Evolutionary conservation across 495 filamentous ascomycete species (phyloP).

Genomic region (Chaetomidium leptoderma): DNA sequence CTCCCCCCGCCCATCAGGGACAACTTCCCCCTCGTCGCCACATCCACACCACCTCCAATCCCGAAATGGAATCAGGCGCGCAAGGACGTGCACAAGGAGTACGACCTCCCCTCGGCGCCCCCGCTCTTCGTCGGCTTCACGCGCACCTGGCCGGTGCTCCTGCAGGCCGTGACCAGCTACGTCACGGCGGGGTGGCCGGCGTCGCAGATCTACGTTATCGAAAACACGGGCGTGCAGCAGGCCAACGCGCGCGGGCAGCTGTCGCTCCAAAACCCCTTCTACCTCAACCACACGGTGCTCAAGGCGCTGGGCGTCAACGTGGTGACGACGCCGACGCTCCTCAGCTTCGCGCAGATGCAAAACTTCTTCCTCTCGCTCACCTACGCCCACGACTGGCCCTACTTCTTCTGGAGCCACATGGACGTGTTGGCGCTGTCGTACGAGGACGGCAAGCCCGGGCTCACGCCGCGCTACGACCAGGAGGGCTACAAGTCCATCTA

Average conservation of each 20-base stretch:
- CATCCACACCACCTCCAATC: constrained; percentile 39
- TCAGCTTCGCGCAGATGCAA: constrained; percentile 60
- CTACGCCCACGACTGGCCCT: constrained; percentile 51
- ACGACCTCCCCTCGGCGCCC: constrained; percentile 36
- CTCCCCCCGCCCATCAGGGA: constrained; percentile 35
- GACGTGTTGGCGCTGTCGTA: constrained; percentile 53
- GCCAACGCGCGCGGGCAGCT: constrained; percentile 50
- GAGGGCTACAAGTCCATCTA: constrained; percentile 45
- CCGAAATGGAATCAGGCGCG: constrained; percentile 41
- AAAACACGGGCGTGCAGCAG: constrained; percentile 60
- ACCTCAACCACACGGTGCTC: constrained; percentile 54
- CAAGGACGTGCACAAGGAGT: constrained; percentile 33
- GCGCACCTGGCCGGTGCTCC: constrained; percentile 54
- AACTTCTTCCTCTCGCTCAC: constrained; percentile 58
- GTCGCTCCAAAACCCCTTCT: constrained; percentile 58
- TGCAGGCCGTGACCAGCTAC: constrained; percentile 56
- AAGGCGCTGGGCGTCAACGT: constrained; percentile 53
- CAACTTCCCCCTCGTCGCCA: constrained; percentile 37
- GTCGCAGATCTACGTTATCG: constrained; percentile 56
- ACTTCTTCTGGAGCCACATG: constrained; percentile 60
- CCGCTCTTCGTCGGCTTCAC: constrained; percentile 61
- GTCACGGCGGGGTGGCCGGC: constrained; percentile 60
- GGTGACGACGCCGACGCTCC: constrained; percentile 52
- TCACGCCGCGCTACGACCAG: constrained; percentile 34
- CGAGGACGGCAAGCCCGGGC: constrained; percentile 41